Evolutionary conservation across 345 rosid genomes (phyloP), one percentile per base, ranked within the genome.

Genomic region (Odontarrhena argentea): DNA sequence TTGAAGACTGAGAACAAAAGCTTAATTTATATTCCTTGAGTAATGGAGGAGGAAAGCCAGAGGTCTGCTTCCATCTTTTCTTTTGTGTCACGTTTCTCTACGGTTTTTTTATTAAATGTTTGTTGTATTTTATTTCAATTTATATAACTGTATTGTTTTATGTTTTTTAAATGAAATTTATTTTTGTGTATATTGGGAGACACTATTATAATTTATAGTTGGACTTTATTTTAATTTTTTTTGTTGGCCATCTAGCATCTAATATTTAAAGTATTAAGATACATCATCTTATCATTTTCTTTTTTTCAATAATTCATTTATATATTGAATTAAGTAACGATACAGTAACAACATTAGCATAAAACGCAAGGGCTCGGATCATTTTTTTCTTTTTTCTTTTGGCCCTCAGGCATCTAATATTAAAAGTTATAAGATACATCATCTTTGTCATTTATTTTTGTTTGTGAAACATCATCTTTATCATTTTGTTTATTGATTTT

Each of bases 31-130:
- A 73, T 53, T 73, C 67, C 62, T 59, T 73, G 22, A 73, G 48
- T 66, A 37, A 30, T 66, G 72, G 72, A 66, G 42, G 67, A 65
- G 62, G 77, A 60, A 73, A 65, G 67, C 50, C 41, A 65, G 53
- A 60, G 60, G 50, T 37, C 63, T 59, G 68, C 51, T 67, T 59
- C 77, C 72, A 60, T 60, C 37, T 59, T 73, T 60, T 45, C 68
- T 37, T 73, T 44, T 60, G 37, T 18, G 38, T 60, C 72, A 66
- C 72, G 71, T 66, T 66, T 73, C 62, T 34, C 2, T 65, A 26
- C 5, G 42, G 1, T 36, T 53, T 43, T 9, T 34, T 9, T 34
- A 11, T 58, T 50, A 1, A 18, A 8, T 5, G 30, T 50, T 7
- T 30, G 30, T 66, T 9, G 4, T 24, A 5, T 69, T 41, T 18